Percentiles rank a stretch among this genome's conserved stretches.
phyloP scores from a whole-genome alignment of 148 eudicot genomes.

The Euryodendron excelsum region DNA sequence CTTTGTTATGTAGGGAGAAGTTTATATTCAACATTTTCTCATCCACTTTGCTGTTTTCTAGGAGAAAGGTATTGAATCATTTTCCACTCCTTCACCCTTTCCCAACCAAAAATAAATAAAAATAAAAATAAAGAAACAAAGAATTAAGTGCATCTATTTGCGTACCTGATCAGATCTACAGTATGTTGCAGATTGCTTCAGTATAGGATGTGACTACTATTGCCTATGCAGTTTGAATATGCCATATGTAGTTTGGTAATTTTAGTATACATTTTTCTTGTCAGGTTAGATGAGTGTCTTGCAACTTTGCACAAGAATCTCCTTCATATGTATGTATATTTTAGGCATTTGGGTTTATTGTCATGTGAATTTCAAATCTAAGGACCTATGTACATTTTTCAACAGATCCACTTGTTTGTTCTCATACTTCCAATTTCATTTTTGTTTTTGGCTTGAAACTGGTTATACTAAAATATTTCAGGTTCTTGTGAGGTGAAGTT shows the following conservation, averaged over 20 bases:
- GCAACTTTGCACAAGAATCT: background rate
- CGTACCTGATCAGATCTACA: too few species aligned
- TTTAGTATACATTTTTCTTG: too few species aligned
- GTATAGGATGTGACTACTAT: background rate
- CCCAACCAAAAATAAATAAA: too few species aligned
- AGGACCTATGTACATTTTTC: background rate
- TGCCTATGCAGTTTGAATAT: background rate
- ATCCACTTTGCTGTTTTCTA: too few species aligned
- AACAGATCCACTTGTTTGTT: background rate
- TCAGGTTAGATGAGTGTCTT: background rate
- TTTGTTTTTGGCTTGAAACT: constrained; percentile 9
- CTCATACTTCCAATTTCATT: background rate
- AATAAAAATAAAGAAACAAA: too few species aligned
- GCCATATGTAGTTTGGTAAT: background rate
- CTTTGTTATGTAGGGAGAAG: too few species aligned
- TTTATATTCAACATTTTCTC: too few species aligned
- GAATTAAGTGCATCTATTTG: too few species aligned
- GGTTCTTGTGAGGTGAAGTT: constrained; percentile 84
- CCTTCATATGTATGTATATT: background rate
- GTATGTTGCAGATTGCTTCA: too few species aligned
- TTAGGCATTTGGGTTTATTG: background rate
- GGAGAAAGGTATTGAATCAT: too few species aligned
- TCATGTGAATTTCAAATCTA: background rate
- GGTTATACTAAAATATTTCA: constrained; percentile 21
- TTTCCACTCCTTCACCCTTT: too few species aligned